Conservation (phyloP, 257 asterid species). For the Fraxinus excelsior region DNA sequence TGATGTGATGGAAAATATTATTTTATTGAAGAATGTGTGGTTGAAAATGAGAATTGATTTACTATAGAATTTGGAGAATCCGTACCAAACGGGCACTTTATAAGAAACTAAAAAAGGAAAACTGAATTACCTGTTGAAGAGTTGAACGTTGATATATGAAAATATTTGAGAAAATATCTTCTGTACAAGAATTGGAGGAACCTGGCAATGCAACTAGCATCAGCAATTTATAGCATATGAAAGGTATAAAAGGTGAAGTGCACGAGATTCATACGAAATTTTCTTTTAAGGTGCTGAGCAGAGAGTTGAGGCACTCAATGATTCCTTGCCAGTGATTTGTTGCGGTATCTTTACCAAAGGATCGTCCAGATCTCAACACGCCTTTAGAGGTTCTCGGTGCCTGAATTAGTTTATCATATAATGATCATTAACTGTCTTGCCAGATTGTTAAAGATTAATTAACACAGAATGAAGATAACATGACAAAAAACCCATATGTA, state of each 20-base stretch:
- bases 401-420: slow-evolving; percentile 41
- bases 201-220: slow-evolving; percentile 54
- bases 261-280: slow-evolving; percentile 63
- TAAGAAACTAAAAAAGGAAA: no score
- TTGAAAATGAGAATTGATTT: no score
- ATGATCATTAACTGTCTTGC: background rate
- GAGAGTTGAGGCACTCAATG: slow-evolving; percentile 89
- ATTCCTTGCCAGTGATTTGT: slow-evolving; percentile 87
- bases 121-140: slow-evolving; percentile 75
- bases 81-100: no score
- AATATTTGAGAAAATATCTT: slow-evolving; percentile 86
- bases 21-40: no score
- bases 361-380: slow-evolving; percentile 81
- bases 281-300: slow-evolving; percentile 80
- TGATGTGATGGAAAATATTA: no score
- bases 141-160: slow-evolving; percentile 82
- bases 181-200: slow-evolving; percentile 88
- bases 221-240: slow-evolving; percentile 29
- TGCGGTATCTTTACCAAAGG: slow-evolving; percentile 78
- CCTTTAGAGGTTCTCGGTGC: slow-evolving; percentile 96
- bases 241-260: slow-evolving; percentile 4
- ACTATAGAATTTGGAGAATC: no score
- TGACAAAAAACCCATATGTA: no score
- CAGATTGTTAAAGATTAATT: background rate
- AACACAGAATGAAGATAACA: background rate